Base-by-base conservation (phyloP, 1,139 yeast species). In the Zygosaccharomyces sapae region DNA sequence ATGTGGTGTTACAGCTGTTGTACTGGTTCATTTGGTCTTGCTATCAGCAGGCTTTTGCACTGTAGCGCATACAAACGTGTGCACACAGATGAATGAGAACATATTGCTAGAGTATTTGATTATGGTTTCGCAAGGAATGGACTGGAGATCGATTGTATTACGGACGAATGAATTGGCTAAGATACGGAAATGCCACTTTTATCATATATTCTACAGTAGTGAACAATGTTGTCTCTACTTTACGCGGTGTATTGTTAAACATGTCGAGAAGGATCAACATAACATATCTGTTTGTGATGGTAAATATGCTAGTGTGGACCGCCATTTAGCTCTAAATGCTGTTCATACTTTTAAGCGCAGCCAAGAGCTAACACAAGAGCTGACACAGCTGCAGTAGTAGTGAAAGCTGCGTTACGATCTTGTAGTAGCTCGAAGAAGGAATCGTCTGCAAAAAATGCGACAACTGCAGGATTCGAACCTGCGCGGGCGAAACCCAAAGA, bases 401-500 rank as follows among this genome's bases (percentile, higher is more conserved):
- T 4, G 22, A 20, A 20, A 4, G 22, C 22, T 20, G 22, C 22
- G 5, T 20, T 20, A 20, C 22, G 5, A 20, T 20, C 22, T 20
- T 20, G 22, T 20, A 20, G 22, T 4, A 3, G 22, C 22, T 20
- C 22, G 22, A 20, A 20, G 22, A 20, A 20, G 22, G 22, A 20
- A 20, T 20, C 3, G 22, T 20, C 20, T 19, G 20, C 22, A 20
- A 20, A 20, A 20, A 20, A 20, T 19, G 5, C 68, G 68, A 64
- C 68, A 64, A 64, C 68, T 63, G 65, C 68, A 64, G 68, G 68
- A 64, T 53, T 64, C 61, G 68, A 64, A 63, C 66, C 68, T 64
- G 68, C 65, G 68, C 68, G 68, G 67, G 68, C 68, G 62, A 58
- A 64, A 67, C 74, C 75, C 75, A 71, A 71, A 71, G 75, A 71